A percentile compares a stretch with the other conserved stretches of the same genome.
These are phyloP conservation scores for Pythium graminicola DNA, from an alignment of 352 stramenopile species.

Conservation along the genomic window DNA sequence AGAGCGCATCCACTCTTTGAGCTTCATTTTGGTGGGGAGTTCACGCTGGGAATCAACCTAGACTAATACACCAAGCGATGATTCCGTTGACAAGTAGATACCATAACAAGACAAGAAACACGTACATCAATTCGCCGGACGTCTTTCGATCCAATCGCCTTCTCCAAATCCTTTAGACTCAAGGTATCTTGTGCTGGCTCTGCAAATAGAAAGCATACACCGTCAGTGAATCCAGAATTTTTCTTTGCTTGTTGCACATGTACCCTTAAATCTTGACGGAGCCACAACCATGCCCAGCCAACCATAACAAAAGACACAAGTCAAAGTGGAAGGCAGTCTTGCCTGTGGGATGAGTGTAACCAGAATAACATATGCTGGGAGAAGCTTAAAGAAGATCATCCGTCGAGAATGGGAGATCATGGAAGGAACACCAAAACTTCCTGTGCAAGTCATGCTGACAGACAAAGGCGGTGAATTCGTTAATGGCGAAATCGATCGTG, in stretches of 20 bases:
- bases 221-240: no score
- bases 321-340: no score
- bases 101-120: neutral
- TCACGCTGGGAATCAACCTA: slow-evolving; percentile 31
- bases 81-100: no score
- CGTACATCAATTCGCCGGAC: slow-evolving; percentile 34
- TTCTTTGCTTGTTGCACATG: no score
- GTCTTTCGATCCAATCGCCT: slow-evolving; percentile 25
- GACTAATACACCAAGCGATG: neutral
- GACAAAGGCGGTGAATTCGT: slow-evolving; percentile 14
- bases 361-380: no score
- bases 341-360: no score
- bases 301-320: no score
- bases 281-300: no score
- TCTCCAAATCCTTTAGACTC: slow-evolving; percentile 21
- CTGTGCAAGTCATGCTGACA: neutral
- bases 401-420: neutral
- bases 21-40: slow-evolving; percentile 28
- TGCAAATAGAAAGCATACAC: no score
- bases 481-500: slow-evolving; percentile 1
- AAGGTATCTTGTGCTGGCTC: slow-evolving; percentile 12
- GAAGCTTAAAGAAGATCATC: neutral
- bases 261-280: no score
- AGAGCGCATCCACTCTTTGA: slow-evolving; percentile 32
- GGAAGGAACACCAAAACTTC: neutral